A percentile compares a stretch with the other conserved stretches of the same genome.
Conservation (phyloP, 495 filamentous ascomycete genomes). For the Daldinia bambusicola region DNA sequence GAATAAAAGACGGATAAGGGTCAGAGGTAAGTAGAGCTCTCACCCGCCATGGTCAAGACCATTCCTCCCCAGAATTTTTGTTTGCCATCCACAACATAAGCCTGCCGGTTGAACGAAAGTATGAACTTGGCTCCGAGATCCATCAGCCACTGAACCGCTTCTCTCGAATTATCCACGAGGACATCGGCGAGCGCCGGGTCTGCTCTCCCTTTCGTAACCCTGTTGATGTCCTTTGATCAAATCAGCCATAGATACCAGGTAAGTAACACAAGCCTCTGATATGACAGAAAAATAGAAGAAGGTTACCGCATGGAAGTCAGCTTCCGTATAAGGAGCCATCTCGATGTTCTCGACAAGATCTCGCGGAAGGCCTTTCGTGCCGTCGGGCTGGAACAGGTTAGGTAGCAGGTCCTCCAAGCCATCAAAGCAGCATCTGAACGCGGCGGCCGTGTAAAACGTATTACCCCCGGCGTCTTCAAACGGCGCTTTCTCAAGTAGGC, state of each 20-base stretch:
- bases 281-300: background rate
- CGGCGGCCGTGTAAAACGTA: constrained; percentile 67
- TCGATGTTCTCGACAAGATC: constrained; percentile 57
- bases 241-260: constrained; percentile 6
- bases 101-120: constrained; percentile 70
- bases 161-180: constrained; percentile 60
- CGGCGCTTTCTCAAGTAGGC: constrained; percentile 66
- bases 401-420: constrained; percentile 60
- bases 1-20: background rate
- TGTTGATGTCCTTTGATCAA: constrained; percentile 55
- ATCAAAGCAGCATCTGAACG: constrained; percentile 60
- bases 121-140: constrained; percentile 63
- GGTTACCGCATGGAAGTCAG: constrained; percentile 42
- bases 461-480: constrained; percentile 66
- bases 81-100: constrained; percentile 64
- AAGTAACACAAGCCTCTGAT: background rate
- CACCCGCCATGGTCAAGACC: constrained; percentile 64
- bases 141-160: constrained; percentile 65
- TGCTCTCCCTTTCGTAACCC: constrained; percentile 60
- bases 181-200: constrained; percentile 55
- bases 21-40: constrained; percentile 20
- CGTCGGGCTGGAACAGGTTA: constrained; percentile 43
- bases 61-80: constrained; percentile 72
- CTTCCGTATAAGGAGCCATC: constrained; percentile 46
- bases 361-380: constrained; percentile 51